Conservation (phyloP, 1,284 basidiomycete species). For the Sporisorium iseilematis-ciliati region DNA sequence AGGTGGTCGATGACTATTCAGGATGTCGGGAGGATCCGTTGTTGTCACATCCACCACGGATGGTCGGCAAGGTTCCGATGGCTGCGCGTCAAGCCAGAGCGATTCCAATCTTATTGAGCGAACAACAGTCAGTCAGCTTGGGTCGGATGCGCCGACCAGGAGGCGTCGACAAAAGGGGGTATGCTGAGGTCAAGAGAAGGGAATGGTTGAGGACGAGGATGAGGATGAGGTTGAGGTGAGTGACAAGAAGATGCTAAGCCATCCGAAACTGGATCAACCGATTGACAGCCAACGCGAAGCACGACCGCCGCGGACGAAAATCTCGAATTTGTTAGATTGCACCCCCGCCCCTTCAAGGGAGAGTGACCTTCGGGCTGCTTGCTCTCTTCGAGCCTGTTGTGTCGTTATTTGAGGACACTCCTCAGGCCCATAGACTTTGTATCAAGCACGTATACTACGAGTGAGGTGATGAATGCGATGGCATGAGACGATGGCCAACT, state of each 20-base stretch:
- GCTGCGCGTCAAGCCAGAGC: not conserved
- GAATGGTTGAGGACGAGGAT: not conserved
- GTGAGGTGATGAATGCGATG: too few relatives aligned
- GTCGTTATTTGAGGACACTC: too few relatives aligned
- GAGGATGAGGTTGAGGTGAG: not conserved
- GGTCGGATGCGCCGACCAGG: conserved; percentile 3
- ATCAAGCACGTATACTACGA: too few relatives aligned
- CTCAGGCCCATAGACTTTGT: too few relatives aligned
- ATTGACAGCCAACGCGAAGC: conserved; percentile 6
- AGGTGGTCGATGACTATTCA: too few relatives aligned
- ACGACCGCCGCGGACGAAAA: not conserved
- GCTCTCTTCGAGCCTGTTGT: too few relatives aligned
- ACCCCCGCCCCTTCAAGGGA: too few relatives aligned
- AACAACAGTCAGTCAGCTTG: not conserved
- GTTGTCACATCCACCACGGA: not conserved
- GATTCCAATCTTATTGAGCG: not conserved
- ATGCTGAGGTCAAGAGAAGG: not conserved
- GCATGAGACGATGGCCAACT: too few relatives aligned
- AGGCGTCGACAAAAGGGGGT: not conserved
- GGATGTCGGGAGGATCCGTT: not conserved
- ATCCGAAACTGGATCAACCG: too few relatives aligned
- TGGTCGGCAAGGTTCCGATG: not conserved
- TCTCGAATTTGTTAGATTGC: not conserved
- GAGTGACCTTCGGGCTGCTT: too few relatives aligned
- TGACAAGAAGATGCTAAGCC: not conserved